phyloP scores from a whole-genome alignment of 768 basidiomycete species.

The Dioszegia crocea region DNA sequence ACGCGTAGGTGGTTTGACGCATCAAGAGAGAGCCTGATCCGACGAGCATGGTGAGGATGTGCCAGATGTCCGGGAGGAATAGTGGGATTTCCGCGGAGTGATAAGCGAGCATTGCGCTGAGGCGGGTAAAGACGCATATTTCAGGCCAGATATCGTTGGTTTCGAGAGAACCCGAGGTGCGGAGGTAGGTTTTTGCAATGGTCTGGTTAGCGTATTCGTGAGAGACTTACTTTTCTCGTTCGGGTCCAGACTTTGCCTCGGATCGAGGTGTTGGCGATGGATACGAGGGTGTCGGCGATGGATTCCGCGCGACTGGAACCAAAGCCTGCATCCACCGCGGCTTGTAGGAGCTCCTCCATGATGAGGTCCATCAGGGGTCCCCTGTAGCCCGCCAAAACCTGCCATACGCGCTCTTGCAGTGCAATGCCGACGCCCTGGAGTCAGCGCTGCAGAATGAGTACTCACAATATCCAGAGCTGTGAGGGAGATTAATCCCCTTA shows the following conservation, averaged over 20 bases:
- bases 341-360: slow-evolving; percentile 72
- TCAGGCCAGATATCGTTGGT: slow-evolving; percentile 52
- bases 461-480: slow-evolving; percentile 69
- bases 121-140: slow-evolving; percentile 68
- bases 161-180: slow-evolving; percentile 60
- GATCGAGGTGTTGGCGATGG: slow-evolving; percentile 69
- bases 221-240: slow-evolving; percentile 63
- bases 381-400: slow-evolving; percentile 68
- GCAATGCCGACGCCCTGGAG: slow-evolving; percentile 59
- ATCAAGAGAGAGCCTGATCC: slow-evolving; percentile 69
- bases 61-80: slow-evolving; percentile 75
- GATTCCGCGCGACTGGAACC: slow-evolving; percentile 71
- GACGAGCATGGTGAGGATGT: slow-evolving; percentile 72
- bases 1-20: slow-evolving; percentile 75
- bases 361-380: slow-evolving; percentile 64
- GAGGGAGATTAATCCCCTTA: slow-evolving; percentile 72
- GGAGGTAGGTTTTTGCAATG: slow-evolving; percentile 66
- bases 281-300: slow-evolving; percentile 67
- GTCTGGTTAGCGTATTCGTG: slow-evolving; percentile 53
- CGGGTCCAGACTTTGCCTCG: slow-evolving; percentile 73
- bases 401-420: slow-evolving; percentile 73
- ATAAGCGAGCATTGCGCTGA: slow-evolving; percentile 69
- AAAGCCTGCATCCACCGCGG: slow-evolving; percentile 77
- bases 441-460: neutral
- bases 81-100: slow-evolving; percentile 67